Percentiles rank a stretch among this genome's conserved stretches.
Evolutionary conservation across 495 filamentous ascomycete species (phyloP).

Genomic region (Usnea hakonensis): DNA sequence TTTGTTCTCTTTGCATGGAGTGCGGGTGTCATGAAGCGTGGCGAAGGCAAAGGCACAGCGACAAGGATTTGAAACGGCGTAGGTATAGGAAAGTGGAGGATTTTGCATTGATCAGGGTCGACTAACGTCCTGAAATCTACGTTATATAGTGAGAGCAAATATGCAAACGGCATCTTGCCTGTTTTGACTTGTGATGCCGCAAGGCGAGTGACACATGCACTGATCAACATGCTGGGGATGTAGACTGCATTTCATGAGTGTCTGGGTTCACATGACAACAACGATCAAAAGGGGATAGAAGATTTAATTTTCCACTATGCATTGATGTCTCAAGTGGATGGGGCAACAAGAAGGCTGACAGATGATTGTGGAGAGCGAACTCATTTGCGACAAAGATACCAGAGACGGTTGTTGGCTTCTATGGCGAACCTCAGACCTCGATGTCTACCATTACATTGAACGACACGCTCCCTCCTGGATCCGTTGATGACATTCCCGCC

Average conservation of each 20-base stretch:
- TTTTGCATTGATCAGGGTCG: background rate
- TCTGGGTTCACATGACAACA: background rate
- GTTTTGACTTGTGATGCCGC: background rate
- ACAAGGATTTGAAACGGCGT: background rate
- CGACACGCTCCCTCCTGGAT: background rate
- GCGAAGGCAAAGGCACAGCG: background rate
- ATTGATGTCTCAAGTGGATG: background rate
- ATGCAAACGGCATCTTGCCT: background rate
- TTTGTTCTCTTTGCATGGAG: background rate
- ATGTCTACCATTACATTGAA: background rate
- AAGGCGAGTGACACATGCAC: background rate
- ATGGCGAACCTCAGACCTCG: background rate
- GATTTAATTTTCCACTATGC: background rate
- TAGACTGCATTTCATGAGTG: background rate
- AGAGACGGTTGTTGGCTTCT: no score
- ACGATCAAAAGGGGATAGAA: background rate
- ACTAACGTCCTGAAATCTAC: background rate
- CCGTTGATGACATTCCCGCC: background rate
- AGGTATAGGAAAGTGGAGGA: background rate
- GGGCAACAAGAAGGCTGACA: background rate
- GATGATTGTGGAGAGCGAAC: no score
- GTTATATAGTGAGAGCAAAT: background rate
- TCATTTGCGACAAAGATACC: no score
- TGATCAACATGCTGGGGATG: background rate
- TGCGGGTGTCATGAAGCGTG: background rate